Evolutionary conservation across 2,329 filamentous ascomycete genomes (phyloP).

Genomic region (Colletotrichum chrysophilum): DNA sequence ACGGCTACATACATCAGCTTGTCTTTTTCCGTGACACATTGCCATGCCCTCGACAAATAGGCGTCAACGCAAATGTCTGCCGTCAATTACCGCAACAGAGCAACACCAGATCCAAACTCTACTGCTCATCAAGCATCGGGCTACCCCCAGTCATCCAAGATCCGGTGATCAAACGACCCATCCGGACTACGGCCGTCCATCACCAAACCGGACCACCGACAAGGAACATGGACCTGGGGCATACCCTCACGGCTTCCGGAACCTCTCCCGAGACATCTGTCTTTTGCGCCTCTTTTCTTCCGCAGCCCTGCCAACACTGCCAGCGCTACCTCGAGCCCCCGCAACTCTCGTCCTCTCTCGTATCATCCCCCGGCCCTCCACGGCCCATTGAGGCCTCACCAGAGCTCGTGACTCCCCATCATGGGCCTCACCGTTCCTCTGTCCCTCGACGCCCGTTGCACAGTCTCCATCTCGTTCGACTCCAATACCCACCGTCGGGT

Average conservation of each 20-base stretch:
- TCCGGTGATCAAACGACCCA: background rate
- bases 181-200: background rate
- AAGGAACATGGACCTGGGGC: background rate
- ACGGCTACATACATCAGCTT: background rate
- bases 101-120: background rate
- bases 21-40: background rate
- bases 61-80: background rate
- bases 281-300: background rate
- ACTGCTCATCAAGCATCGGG: background rate
- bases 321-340: background rate
- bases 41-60: background rate
- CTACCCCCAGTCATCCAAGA: background rate
- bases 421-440: background rate
- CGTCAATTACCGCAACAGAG: background rate
- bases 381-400: background rate
- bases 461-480: background rate
- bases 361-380: background rate
- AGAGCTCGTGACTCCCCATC: background rate
- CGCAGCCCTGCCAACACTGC: background rate
- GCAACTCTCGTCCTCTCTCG: background rate
- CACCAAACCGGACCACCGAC: background rate
- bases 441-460: background rate
- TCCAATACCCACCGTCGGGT: background rate
- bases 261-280: background rate
- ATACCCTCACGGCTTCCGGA: constrained; percentile 1